Evolutionary conservation across 2,329 filamentous ascomycete species (phyloP), one percentile per base, ranked within the genome.

Genomic region (Pyrenophora teres): DNA sequence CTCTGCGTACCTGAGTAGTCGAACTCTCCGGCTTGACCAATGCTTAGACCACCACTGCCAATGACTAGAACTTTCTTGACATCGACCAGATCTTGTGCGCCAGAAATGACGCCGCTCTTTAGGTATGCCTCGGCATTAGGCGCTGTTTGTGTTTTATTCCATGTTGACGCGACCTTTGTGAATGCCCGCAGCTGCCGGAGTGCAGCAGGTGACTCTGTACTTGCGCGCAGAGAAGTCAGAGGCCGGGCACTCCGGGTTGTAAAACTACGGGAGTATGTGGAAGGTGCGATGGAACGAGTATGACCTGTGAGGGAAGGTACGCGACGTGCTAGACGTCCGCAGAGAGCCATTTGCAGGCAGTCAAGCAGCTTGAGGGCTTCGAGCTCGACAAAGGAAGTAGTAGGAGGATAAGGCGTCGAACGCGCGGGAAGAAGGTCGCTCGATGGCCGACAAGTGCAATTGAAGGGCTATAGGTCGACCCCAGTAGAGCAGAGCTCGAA

Each of bases 31-130:
- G 93, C 93, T 78, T 97, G 93, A 59, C 93, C 93, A 84, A 97
- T 97, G 74, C 90, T 91, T 65, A 97, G 83, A 76, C 93, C 93
- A 79, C 93, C 93, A 78, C 88, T 92, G 53, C 93, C 93, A 80
- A 97, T 96, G 65, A 97, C 92, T 57, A 97, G 81, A 45, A 97
- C 93, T 80, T 97, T 97, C 81, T 96, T 96, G 60, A 97, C 92
- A 73, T 96, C 85, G 43, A 97, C 88, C 48, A 89, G 79, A 67
- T 93, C 83, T 68, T 83, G 83, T 52, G 88, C 83, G 52, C 83
- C 87, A 75, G 92, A 89, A 72, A 97, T 87, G 54, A 87, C 88
- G 65, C 92, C 92, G 77, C 90, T 96, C 72, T 91, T 86, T 65
- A 97, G 81, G 76, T 96, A 96, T 57, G 92, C 90, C 77, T 92